These are phyloP conservation scores for Monilinia fructigena DNA, from an alignment of 2,329 filamentous ascomycete genomes.

Conservation along the genomic window DNA sequence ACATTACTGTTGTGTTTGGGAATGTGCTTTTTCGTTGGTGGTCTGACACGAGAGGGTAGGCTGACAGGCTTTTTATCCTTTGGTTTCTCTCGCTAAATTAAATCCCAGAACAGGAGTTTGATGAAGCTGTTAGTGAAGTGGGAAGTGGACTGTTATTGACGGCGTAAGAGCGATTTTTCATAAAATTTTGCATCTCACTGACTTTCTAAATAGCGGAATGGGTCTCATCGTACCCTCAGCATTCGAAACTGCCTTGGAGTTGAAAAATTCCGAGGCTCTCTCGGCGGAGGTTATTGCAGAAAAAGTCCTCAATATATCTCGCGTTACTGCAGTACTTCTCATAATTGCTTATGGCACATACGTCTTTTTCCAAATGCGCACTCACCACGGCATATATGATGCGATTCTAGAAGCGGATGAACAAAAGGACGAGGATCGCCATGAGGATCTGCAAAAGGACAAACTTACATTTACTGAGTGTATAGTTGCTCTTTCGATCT, in stretches of 20 bases:
- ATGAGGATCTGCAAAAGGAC: slow-evolving; percentile 57
- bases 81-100: slow-evolving; percentile 6
- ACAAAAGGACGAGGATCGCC: slow-evolving; percentile 61
- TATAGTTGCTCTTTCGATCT: slow-evolving; percentile 60
- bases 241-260: slow-evolving; percentile 48
- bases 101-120: slow-evolving; percentile 61
- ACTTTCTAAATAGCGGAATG: slow-evolving; percentile 44
- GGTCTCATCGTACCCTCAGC: slow-evolving; percentile 46
- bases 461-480: slow-evolving; percentile 77
- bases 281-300: slow-evolving; percentile 45
- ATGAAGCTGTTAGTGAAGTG: slow-evolving; percentile 73
- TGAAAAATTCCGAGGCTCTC: slow-evolving; percentile 29
- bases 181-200: slow-evolving; percentile 10
- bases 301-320: slow-evolving; percentile 64
- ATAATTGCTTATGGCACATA: slow-evolving; percentile 67
- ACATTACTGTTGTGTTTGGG: slow-evolving; percentile 80
- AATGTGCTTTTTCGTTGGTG: slow-evolving; percentile 75
- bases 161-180: slow-evolving; percentile 56
- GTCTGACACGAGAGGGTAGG: slow-evolving; percentile 56
- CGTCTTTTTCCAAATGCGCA: slow-evolving; percentile 70
- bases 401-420: slow-evolving; percentile 71
- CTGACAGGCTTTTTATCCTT: neutral
- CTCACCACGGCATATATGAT: slow-evolving; percentile 75
- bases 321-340: slow-evolving; percentile 68
- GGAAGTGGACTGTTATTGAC: slow-evolving; percentile 75